A percentile compares a stretch with the other conserved stretches of the same genome.
These are phyloP conservation scores for Pogostemon cablin DNA, from an alignment of 257 asterid species.

Conservation along the genomic window DNA sequence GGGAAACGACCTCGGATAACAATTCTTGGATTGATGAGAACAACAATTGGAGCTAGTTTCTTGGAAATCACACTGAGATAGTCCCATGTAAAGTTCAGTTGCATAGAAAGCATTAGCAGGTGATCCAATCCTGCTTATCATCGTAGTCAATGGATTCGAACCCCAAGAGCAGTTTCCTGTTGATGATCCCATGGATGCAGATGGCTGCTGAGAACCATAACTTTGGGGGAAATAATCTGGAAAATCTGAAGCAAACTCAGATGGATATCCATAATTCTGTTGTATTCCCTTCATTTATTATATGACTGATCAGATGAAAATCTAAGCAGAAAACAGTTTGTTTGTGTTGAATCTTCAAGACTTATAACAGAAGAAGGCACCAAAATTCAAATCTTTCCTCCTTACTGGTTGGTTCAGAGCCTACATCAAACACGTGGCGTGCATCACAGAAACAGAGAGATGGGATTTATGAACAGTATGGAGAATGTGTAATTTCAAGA, in stretches of 20 bases:
- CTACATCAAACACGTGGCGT: constrained; percentile 26
- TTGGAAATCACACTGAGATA: constrained; percentile 47
- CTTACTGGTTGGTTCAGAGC: constrained; percentile 32
- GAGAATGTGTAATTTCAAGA: constrained; percentile 24
- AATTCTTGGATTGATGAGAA: constrained; percentile 42
- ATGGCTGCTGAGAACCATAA: constrained; percentile 37
- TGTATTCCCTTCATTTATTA: constrained; percentile 49
- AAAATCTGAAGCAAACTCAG: constrained; percentile 40
- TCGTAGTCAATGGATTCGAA: constrained; percentile 40
- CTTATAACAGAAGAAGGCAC: constrained; percentile 9
- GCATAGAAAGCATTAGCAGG: constrained; percentile 65
- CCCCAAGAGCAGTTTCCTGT: constrained; percentile 40
- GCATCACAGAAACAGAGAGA: neutral
- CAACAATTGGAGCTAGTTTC: constrained; percentile 24
- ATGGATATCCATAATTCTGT: constrained; percentile 39
- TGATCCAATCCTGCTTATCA: constrained; percentile 67
- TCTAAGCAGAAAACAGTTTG: neutral
- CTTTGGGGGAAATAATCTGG: constrained; percentile 36
- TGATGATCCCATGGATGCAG: constrained; percentile 34
- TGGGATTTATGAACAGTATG: constrained; percentile 29
- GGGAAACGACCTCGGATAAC: constrained; percentile 22
- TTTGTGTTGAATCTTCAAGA: constrained; percentile 24
- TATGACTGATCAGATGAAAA: neutral
- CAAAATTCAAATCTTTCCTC: constrained; percentile 15
- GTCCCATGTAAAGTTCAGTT: constrained; percentile 61